Conservation (phyloP, 1,284 basidiomycete genomes). For the Tilletia horrida region DNA sequence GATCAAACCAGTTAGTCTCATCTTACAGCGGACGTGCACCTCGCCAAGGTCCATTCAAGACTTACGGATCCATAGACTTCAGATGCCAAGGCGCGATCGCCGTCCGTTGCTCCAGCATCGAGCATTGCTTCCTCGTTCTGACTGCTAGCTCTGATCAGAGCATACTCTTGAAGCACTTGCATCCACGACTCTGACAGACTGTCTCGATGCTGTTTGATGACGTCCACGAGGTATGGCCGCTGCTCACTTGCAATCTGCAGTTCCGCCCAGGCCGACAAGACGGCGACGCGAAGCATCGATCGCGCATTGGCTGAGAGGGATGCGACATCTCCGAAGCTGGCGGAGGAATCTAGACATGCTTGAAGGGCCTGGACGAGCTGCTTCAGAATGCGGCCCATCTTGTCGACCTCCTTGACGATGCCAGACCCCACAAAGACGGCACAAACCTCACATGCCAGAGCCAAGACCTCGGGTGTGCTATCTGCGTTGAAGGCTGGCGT, state of each 20-base stretch:
- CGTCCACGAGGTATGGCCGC: slow-evolving; percentile 73
- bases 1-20: slow-evolving; percentile 62
- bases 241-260: slow-evolving; percentile 74
- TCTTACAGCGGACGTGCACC: no score
- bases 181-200: slow-evolving; percentile 82
- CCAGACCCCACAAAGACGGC: slow-evolving; percentile 93
- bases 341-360: slow-evolving; percentile 70
- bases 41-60: no score
- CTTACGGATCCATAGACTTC: slow-evolving; percentile 15
- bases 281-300: slow-evolving; percentile 89
- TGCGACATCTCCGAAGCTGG: slow-evolving; percentile 76
- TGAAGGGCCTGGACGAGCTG: slow-evolving; percentile 75
- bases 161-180: slow-evolving; percentile 82
- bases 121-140: slow-evolving; percentile 8
- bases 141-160: slow-evolving; percentile 64
- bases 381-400: slow-evolving; percentile 92
- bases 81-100: slow-evolving; percentile 8
- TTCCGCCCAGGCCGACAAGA: slow-evolving; percentile 92
- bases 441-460: slow-evolving; percentile 86
- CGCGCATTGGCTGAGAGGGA: slow-evolving; percentile 89
- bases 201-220: slow-evolving; percentile 76
- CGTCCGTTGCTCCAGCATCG: slow-evolving; percentile 8
- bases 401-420: slow-evolving; percentile 80
- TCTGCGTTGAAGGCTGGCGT: slow-evolving; percentile 94
- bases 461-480: slow-evolving; percentile 89